Evolutionary conservation across 805 yeast genomes (phyloP).

Genomic region (Lachancea kluyveri): DNA sequence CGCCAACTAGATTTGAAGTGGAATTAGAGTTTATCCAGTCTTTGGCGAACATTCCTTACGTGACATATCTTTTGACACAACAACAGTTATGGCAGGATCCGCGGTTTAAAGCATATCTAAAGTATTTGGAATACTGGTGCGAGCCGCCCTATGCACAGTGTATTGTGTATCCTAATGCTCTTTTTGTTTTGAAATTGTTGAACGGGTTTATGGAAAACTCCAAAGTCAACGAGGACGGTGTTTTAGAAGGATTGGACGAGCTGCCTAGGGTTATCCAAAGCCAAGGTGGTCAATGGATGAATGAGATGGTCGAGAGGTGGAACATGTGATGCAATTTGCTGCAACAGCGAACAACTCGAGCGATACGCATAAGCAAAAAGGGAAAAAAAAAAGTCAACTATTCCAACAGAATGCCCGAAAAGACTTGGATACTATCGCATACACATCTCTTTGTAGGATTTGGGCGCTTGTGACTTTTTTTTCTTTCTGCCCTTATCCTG

Average conservation of each 20-base stretch:
- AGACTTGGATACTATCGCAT: too few species aligned
- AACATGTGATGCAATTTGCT: too few species aligned
- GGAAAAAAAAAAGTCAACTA: too few species aligned
- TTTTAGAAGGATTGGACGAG: constrained; percentile 45
- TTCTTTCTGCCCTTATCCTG: too few species aligned
- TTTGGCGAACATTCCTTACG: constrained; percentile 80
- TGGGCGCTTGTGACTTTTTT: too few species aligned
- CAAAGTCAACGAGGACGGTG: constrained; percentile 38
- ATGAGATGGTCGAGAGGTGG: constrained; percentile 76
- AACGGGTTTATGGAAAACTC: constrained; percentile 27
- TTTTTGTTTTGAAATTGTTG: constrained; percentile 66
- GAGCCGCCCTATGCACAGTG: constrained; percentile 50
- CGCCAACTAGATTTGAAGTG: constrained; percentile 46
- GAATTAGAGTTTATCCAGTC: constrained; percentile 76
- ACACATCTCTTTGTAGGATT: too few species aligned
- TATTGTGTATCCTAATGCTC: constrained; percentile 71
- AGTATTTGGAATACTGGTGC: constrained; percentile 86
- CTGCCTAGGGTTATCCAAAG: constrained; percentile 43
- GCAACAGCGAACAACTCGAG: too few species aligned
- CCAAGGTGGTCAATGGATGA: constrained; percentile 40
- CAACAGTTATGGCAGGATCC: constrained; percentile 62
- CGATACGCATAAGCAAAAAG: too few species aligned
- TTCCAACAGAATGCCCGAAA: too few species aligned
- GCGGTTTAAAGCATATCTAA: constrained; percentile 65
- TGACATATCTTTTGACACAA: constrained; percentile 75